phyloP scores from a whole-genome alignment of 306 rosid species.

The Glycine soja region DNA sequence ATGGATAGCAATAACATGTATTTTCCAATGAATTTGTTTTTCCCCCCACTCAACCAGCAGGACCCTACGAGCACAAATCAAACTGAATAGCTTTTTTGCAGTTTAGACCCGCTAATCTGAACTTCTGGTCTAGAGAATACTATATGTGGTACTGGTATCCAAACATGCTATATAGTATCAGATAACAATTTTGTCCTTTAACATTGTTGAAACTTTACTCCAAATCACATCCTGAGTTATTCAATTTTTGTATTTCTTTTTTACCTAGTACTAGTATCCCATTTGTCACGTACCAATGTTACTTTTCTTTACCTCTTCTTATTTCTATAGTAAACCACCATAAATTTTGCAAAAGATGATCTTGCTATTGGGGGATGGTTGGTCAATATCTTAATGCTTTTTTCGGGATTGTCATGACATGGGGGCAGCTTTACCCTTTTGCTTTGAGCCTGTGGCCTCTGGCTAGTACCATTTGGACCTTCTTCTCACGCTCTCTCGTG shows the following conservation, averaged over 20 bases:
- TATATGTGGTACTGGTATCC: background rate
- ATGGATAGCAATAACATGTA: conserved; percentile 7
- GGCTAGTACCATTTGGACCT: conserved; percentile 44
- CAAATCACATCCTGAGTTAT: conserved; percentile 43
- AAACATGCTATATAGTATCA: background rate
- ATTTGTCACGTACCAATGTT: conserved; percentile 47
- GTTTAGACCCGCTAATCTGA: conserved; percentile 30
- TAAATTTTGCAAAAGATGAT: conserved; percentile 32
- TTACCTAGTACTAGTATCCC: conserved; percentile 29
- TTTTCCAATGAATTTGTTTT: background rate
- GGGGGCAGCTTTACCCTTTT: conserved; percentile 51
- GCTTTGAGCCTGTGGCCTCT: conserved; percentile 44
- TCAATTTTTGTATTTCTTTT: background rate
- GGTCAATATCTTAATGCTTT: conserved; percentile 56
- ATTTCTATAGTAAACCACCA: background rate
- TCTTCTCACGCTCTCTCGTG: conserved; percentile 48
- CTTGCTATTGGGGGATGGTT: conserved; percentile 12
- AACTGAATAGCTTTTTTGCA: background rate
- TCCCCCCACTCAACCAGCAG: conserved; percentile 36
- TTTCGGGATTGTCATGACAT: conserved; percentile 46
- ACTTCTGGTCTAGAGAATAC: conserved; percentile 1
- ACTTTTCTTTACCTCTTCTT: conserved; percentile 5
- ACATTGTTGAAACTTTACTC: conserved; percentile 29
- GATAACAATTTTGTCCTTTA: conserved; percentile 45
- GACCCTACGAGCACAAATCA: background rate